Evolutionary conservation across 352 stramenopile genomes (phyloP), one percentile per base, ranked within the genome.

Genomic region (Phytophthora litchii): DNA sequence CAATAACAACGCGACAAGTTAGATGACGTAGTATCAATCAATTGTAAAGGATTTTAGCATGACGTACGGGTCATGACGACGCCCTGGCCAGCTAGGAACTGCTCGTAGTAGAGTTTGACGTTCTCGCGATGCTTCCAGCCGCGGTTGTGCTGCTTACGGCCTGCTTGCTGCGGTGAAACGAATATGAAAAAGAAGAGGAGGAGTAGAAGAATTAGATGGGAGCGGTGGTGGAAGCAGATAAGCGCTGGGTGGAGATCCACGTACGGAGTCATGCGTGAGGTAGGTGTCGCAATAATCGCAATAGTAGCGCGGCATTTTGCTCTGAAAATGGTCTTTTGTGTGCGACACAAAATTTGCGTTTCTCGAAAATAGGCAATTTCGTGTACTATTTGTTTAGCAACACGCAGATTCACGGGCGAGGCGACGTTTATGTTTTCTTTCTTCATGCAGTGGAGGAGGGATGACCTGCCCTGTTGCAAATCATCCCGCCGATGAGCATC

Each of bases 231-330:
- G 32, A n/a, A 17, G 6, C 9, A 20, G 8, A 35, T 35, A 20
- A 17, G 31, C 14, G 2, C 20, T 31, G 13, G 23, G 11, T 1
- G 13, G 31, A 19, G 20, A 21, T 13, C 21, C 19, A 64, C 69
- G 57, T 62, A 96, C 89, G 65, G 91, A 97, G 75, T 97, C 91
- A 67, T 98, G 92, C 60, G 92, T 97, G 55, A 98, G 83, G 69
- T 98, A 98, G 47, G 91, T 97, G 66, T 97, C 91, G 70, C 92
- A 97, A 73, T 97, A 97, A 73, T 97, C 91, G 74, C 91, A 97
- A 74, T 97, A 97, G 76, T 97, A 97, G 60, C 91, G 88, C 67
- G 89, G 90, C 89, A 97, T 97, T 14, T 45, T 57, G 44, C 32
- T 64, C 21, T 46, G 8, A 1, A 14, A 19, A 20, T 38, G n/a